Evolutionary conservation across 768 basidiomycete genomes (phyloP).

Genomic region (Tylopilus rubrobrunneus): DNA sequence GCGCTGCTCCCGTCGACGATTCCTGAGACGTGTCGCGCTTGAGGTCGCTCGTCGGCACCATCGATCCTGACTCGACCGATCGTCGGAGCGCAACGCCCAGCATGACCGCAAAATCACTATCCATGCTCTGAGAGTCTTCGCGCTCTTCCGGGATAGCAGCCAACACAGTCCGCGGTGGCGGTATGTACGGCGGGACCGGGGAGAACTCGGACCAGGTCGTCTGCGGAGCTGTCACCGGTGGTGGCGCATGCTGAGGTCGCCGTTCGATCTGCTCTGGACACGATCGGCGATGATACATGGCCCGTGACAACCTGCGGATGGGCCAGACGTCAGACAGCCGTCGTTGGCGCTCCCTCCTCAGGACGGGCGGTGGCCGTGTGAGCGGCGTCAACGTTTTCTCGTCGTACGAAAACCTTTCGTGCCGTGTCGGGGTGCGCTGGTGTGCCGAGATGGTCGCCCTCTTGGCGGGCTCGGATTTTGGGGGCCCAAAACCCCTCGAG

Average conservation of each 20-base stretch:
- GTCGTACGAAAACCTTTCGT: slow-evolving; percentile 9
- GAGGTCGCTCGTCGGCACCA: background rate
- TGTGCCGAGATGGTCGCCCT: background rate
- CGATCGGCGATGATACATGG: slow-evolving; percentile 6
- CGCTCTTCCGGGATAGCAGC: slow-evolving; percentile 29
- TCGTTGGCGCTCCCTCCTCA: slow-evolving; percentile 12
- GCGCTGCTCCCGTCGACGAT: background rate
- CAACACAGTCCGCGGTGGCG: slow-evolving; percentile 19
- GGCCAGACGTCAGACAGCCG: slow-evolving; percentile 20
- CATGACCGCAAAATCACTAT: slow-evolving; percentile 9
- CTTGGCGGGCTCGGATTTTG: slow-evolving; percentile 5
- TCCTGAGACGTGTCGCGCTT: background rate
- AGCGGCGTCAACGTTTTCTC: slow-evolving; percentile 14
- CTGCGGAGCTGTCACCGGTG: slow-evolving; percentile 3
- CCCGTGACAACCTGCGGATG: slow-evolving; percentile 17
- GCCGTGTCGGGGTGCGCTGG: background rate
- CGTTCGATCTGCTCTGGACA: slow-evolving; percentile 1
- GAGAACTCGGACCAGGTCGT: slow-evolving; percentile 33
- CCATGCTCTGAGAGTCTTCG: slow-evolving; percentile 21
- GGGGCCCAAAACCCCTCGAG: background rate
- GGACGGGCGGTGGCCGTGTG: slow-evolving; percentile 11
- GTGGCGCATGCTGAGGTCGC: background rate
- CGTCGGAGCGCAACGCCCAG: slow-evolving; percentile 12
- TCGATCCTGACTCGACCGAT: slow-evolving; percentile 10
- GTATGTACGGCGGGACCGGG: slow-evolving; percentile 15